Evolutionary conservation across 2,329 filamentous ascomycete genomes (phyloP).

Genomic region (Aspergillus niger): DNA sequence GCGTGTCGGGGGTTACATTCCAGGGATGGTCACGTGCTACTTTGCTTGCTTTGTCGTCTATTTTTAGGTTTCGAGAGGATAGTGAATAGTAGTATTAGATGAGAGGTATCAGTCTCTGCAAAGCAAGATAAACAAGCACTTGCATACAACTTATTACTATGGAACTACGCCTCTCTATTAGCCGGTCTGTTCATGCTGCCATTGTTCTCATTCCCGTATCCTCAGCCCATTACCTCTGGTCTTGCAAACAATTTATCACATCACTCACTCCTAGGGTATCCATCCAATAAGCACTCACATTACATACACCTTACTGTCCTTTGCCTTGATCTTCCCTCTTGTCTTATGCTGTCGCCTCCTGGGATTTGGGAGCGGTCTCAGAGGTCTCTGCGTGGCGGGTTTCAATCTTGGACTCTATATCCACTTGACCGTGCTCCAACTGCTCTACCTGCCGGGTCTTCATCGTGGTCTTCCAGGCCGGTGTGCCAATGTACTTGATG

Average conservation of each 20-base stretch:
- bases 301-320: not conserved
- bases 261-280: not conserved
- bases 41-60: no score
- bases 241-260: not conserved
- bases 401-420: not conserved
- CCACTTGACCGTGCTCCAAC: conserved; percentile 1
- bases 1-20: no score
- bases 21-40: no score
- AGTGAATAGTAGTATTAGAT: no score
- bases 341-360: not conserved
- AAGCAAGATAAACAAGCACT: no score
- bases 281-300: not conserved
- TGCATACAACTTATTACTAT: no score
- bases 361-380: not conserved
- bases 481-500: conserved; percentile 30
- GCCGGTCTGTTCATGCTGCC: no score
- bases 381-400: not conserved
- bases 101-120: no score
- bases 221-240: not conserved
- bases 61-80: no score
- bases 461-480: conserved; percentile 44
- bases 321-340: no score
- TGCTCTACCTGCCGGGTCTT: conserved; percentile 20
- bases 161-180: no score
- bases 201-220: not conserved